Evolutionary conservation across 148 eudicot genomes (phyloP).

Genomic region (Pouteria glomerata): DNA sequence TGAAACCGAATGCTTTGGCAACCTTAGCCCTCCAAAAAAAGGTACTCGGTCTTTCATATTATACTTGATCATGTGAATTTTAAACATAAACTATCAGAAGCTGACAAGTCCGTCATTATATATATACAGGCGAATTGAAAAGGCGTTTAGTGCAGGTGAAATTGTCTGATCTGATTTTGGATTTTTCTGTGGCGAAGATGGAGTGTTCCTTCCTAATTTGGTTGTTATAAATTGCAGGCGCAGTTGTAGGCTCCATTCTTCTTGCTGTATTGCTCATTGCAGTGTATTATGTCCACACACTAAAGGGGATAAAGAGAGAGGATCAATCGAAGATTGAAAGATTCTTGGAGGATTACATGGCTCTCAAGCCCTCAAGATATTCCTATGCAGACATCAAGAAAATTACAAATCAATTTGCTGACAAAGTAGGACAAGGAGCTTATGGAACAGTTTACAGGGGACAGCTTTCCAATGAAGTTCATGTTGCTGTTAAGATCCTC

Average conservation of each 20-base stretch:
- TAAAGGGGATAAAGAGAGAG: constrained; percentile 12
- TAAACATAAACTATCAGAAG: too few relatives aligned
- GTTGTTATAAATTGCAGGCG: background rate
- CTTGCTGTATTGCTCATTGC: background rate
- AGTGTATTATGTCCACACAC: background rate
- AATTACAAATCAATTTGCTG: constrained; percentile 9
- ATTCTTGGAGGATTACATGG: constrained; percentile 25
- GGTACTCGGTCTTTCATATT: too few relatives aligned
- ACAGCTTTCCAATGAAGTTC: constrained; percentile 23
- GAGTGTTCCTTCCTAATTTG: too few relatives aligned
- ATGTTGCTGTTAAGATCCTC: constrained; percentile 29
- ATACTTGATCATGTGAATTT: too few relatives aligned
- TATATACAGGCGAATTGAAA: background rate
- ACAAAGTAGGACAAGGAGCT: constrained; percentile 23
- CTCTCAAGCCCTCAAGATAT: constrained; percentile 20
- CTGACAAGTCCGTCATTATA: background rate
- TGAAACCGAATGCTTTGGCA: background rate
- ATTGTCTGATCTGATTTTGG: too few relatives aligned
- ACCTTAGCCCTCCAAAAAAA: background rate
- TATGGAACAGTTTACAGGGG: constrained; percentile 30
- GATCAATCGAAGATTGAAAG: constrained; percentile 7
- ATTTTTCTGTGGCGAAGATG: too few relatives aligned
- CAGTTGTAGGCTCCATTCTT: background rate
- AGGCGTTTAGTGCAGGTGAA: background rate
- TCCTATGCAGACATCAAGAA: too few relatives aligned